phyloP scores from a whole-genome alignment of 192 early-diverging fungal genomes.

The Entomortierella beljakovae region DNA sequence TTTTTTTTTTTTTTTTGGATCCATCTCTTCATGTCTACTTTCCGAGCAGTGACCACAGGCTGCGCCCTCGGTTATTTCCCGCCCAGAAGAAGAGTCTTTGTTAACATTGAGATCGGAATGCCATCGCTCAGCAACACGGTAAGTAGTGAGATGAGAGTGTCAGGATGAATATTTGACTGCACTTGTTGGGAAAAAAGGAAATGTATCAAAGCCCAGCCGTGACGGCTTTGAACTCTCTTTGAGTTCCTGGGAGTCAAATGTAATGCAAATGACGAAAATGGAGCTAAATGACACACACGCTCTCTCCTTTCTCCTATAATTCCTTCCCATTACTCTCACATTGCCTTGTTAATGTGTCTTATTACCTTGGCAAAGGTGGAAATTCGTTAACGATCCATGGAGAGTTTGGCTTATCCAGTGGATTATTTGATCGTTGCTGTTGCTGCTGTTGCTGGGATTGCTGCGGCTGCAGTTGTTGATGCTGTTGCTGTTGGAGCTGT shows the following conservation, averaged over 20 bases:
- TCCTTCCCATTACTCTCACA: neutral
- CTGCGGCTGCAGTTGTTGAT: conserved; percentile 22
- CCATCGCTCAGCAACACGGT: too few relatives aligned
- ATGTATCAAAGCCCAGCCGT: neutral
- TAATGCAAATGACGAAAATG: neutral
- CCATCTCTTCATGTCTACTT: neutral
- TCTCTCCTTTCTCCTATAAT: too few relatives aligned
- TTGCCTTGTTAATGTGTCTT: neutral
- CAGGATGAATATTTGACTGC: too few relatives aligned
- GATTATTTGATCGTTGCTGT: conserved; percentile 10
- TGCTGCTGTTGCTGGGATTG: conserved; percentile 29
- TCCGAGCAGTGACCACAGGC: neutral
- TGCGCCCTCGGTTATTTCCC: neutral
- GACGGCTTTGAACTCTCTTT: neutral
- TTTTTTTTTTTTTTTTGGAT: neutral
- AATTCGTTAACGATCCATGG: conserved; percentile 33
- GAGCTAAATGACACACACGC: too few relatives aligned
- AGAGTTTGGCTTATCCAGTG: conserved; percentile 22
- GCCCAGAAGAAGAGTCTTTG: too few relatives aligned
- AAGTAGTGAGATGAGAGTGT: too few relatives aligned
- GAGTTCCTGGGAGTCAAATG: neutral
- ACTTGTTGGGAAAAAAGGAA: neutral
- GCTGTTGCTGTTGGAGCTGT: conserved; percentile 34
- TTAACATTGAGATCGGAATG: neutral
- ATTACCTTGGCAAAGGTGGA: conserved; percentile 38